phyloP scores from a whole-genome alignment of 176 grass and related monocot genomes.

The Rhipidocladum racemiflorum region DNA sequence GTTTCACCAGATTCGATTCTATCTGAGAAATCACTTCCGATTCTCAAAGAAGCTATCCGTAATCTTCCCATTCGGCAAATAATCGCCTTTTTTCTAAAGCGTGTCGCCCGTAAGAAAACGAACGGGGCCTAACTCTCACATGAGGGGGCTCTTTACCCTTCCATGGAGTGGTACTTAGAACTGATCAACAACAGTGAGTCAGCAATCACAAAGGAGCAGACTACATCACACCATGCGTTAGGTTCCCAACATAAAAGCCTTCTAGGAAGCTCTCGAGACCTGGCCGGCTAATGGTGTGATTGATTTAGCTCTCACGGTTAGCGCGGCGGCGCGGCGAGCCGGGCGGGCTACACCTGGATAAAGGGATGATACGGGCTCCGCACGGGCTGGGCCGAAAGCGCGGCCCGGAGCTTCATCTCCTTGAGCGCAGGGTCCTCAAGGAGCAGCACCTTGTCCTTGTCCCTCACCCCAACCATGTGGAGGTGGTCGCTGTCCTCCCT shows the following conservation, averaged over 20 bases:
- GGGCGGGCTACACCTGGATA: slow-evolving; percentile 10
- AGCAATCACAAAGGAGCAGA: neutral
- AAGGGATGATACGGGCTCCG: slow-evolving; percentile 8
- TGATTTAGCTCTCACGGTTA: slow-evolving; percentile 22
- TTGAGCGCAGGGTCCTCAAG: slow-evolving; percentile 83
- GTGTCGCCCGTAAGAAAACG: too few species aligned
- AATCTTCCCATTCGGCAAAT: too few species aligned
- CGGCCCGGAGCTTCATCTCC: slow-evolving; percentile 62
- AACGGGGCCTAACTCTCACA: slow-evolving; percentile 28
- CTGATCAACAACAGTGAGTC: neutral
- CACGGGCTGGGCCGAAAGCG: neutral
- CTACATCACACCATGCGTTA: neutral
- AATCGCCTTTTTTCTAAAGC: too few species aligned
- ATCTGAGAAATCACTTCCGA: too few species aligned
- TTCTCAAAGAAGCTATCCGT: too few species aligned
- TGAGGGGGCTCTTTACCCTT: slow-evolving; percentile 15
- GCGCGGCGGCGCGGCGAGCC: neutral
- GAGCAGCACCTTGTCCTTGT: slow-evolving; percentile 82
- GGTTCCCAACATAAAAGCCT: neutral
- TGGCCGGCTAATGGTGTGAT: neutral
- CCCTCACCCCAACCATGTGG: slow-evolving; percentile 89
- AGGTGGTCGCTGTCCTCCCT: slow-evolving; percentile 79
- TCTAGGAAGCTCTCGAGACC: neutral
- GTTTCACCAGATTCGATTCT: too few species aligned
- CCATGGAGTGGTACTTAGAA: slow-evolving; percentile 26